These are phyloP conservation scores for Neoascochyta sp. DNA, from an alignment of 2,329 filamentous ascomycete species.

Conservation along the genomic window DNA sequence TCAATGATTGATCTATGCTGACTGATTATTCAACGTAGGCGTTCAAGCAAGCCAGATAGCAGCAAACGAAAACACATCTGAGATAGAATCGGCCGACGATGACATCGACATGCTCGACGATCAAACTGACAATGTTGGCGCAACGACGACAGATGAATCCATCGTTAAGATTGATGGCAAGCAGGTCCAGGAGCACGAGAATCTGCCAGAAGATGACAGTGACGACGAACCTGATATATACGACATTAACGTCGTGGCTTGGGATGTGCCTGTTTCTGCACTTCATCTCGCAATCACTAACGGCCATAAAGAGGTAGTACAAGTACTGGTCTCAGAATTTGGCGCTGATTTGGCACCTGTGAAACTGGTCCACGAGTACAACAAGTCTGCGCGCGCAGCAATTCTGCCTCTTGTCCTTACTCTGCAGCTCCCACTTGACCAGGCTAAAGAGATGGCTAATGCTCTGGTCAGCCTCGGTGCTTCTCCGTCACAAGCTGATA, in stretches of 20 bases:
- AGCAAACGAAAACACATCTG: slow-evolving; percentile 29
- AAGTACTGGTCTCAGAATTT: slow-evolving; percentile 64
- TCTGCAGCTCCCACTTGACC: slow-evolving; percentile 58
- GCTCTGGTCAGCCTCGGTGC: slow-evolving; percentile 67
- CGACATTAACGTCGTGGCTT: slow-evolving; percentile 72
- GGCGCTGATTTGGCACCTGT: slow-evolving; percentile 76
- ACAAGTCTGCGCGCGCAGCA: slow-evolving; percentile 53
- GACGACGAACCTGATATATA: slow-evolving; percentile 73
- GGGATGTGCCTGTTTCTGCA: slow-evolving; percentile 71
- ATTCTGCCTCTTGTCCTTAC: slow-evolving; percentile 70
- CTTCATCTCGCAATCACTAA: slow-evolving; percentile 75
- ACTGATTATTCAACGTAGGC: too few species aligned
- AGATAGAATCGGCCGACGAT: slow-evolving; percentile 46
- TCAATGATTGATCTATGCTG: too few species aligned
- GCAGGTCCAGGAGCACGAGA: slow-evolving; percentile 41
- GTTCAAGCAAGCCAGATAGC: slow-evolving; percentile 4
- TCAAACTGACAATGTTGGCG: slow-evolving; percentile 33
- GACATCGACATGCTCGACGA: slow-evolving; percentile 54
- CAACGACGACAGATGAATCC: slow-evolving; percentile 67
- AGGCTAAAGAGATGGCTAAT: slow-evolving; percentile 62
- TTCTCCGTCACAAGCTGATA: slow-evolving; percentile 68
- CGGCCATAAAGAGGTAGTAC: slow-evolving; percentile 66
- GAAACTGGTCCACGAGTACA: slow-evolving; percentile 54
- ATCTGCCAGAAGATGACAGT: slow-evolving; percentile 51
- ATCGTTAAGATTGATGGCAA: slow-evolving; percentile 57